Percentiles rank a stretch among this genome's conserved stretches.
phyloP scores from a whole-genome alignment of 78 protist species.

The Tieghemostelium lacteum region DNA sequence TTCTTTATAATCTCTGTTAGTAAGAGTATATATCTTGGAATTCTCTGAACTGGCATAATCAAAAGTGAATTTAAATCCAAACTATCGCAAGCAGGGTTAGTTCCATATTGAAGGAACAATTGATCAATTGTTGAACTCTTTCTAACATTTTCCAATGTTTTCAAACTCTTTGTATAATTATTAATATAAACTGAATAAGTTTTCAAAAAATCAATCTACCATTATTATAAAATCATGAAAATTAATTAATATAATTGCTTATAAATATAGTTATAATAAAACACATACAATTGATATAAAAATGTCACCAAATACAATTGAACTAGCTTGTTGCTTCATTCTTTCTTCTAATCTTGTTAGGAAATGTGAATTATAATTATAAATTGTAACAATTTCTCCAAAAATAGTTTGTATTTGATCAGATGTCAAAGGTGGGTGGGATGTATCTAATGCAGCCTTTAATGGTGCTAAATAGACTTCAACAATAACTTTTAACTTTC shows the following conservation, averaged over 20 bases:
- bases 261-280: neutral
- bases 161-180: constrained; percentile 53
- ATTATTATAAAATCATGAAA: neutral
- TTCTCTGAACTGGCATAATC: constrained; percentile 70
- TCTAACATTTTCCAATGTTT: constrained; percentile 43
- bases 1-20: constrained; percentile 23
- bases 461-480: constrained; percentile 59
- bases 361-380: constrained; percentile 68
- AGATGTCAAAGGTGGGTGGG: constrained; percentile 47
- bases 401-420: constrained; percentile 67
- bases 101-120: constrained; percentile 11
- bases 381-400: constrained; percentile 63
- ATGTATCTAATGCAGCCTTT: constrained; percentile 41
- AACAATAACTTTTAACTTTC: constrained; percentile 34
- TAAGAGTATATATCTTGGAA: constrained; percentile 61
- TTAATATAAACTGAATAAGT: constrained; percentile 50
- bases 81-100: constrained; percentile 48
- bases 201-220: constrained; percentile 54
- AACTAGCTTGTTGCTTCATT: constrained; percentile 3
- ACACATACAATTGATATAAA: constrained; percentile 47
- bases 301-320: constrained; percentile 29
- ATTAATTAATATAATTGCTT: neutral
- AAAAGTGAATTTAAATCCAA: constrained; percentile 41
- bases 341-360: constrained; percentile 26
- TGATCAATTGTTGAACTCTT: constrained; percentile 37